phyloP scores from a whole-genome alignment of 495 filamentous ascomycete genomes.

The Podospora pseudopauciseta region DNA sequence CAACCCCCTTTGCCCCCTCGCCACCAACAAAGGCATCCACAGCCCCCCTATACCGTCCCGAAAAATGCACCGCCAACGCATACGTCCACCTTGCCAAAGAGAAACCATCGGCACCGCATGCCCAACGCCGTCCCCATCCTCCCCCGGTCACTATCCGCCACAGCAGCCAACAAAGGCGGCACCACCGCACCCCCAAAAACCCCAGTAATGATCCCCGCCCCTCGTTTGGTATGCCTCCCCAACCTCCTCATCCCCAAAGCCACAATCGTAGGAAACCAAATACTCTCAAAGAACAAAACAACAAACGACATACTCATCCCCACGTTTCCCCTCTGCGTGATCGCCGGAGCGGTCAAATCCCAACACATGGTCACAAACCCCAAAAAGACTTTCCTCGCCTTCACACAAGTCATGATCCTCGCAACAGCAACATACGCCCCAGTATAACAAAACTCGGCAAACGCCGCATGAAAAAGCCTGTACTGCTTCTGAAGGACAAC shows the following conservation, averaged over 20 bases:
- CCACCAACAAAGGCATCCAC: conserved; percentile 52
- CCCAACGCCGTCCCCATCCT: conserved; percentile 33
- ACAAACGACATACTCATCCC: conserved; percentile 59
- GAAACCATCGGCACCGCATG: conserved; percentile 42
- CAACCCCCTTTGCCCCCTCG: background rate
- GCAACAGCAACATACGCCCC: conserved; percentile 66
- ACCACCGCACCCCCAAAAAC: conserved; percentile 64
- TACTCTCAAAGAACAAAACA: conserved; percentile 67
- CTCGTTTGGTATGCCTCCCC: conserved; percentile 66
- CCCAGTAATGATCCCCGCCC: conserved; percentile 61
- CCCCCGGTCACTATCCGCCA: conserved; percentile 39
- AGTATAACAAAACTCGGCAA: conserved; percentile 68
- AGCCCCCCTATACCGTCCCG: conserved; percentile 54
- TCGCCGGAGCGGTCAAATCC: conserved; percentile 56
- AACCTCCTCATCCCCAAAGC: conserved; percentile 65
- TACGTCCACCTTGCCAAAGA: conserved; percentile 43
- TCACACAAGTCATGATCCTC: conserved; percentile 44
- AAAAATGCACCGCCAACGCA: conserved; percentile 51
- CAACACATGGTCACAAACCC: conserved; percentile 49
- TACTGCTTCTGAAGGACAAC: conserved; percentile 58
- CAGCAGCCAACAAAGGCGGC: conserved; percentile 58
- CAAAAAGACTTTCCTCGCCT: conserved; percentile 52
- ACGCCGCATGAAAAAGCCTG: conserved; percentile 61
- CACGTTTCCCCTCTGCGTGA: conserved; percentile 48
- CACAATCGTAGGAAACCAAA: conserved; percentile 69